phyloP scores from a whole-genome alignment of 2,329 filamentous ascomycete species.

The Aspergillus quadrilineatus region DNA sequence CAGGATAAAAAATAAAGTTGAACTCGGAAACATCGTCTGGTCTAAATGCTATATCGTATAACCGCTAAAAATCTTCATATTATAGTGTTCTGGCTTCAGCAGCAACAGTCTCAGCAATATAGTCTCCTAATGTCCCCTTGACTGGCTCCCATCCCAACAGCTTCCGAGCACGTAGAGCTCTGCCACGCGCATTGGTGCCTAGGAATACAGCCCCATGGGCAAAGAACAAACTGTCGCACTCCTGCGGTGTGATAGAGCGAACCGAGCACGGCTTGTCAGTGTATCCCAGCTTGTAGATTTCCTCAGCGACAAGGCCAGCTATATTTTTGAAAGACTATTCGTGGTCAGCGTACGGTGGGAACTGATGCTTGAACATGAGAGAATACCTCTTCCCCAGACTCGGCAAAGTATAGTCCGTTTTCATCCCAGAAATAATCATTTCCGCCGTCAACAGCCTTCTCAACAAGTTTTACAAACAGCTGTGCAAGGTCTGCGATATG shows the following conservation, averaged over 20 bases:
- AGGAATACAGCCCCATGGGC: slow-evolving; percentile 27
- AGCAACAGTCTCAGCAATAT: slow-evolving; percentile 26
- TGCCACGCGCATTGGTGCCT: slow-evolving; percentile 31
- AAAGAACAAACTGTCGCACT: slow-evolving; percentile 25
- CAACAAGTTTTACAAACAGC: slow-evolving; percentile 53
- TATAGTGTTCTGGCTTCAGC: slow-evolving; percentile 17
- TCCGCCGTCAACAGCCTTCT: slow-evolving; percentile 38
- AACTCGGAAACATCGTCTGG: no score
- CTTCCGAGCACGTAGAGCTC: slow-evolving; percentile 22
- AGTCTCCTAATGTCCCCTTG: slow-evolving; percentile 22
- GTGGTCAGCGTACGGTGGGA: not conserved
- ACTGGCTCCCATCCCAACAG: slow-evolving; percentile 27
- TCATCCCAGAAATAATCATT: slow-evolving; percentile 37
- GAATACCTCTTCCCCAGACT: slow-evolving; percentile 25
- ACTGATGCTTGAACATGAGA: not conserved
- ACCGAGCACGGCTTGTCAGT: slow-evolving; percentile 20
- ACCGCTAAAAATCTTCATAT: not conserved
- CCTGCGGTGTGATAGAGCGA: slow-evolving; percentile 20
- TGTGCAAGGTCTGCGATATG: slow-evolving; percentile 58
- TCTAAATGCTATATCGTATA: no score
- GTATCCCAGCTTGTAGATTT: slow-evolving; percentile 21
- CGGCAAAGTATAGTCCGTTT: slow-evolving; percentile 41
- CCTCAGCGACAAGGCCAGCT: slow-evolving; percentile 22
- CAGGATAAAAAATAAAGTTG: no score
- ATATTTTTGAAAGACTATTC: slow-evolving; percentile 23